A percentile compares a stretch with the other conserved stretches of the same genome.
These are phyloP conservation scores for Scedosporium minutisporum DNA, from an alignment of 2,329 filamentous ascomycete genomes.

Conservation along the genomic window DNA sequence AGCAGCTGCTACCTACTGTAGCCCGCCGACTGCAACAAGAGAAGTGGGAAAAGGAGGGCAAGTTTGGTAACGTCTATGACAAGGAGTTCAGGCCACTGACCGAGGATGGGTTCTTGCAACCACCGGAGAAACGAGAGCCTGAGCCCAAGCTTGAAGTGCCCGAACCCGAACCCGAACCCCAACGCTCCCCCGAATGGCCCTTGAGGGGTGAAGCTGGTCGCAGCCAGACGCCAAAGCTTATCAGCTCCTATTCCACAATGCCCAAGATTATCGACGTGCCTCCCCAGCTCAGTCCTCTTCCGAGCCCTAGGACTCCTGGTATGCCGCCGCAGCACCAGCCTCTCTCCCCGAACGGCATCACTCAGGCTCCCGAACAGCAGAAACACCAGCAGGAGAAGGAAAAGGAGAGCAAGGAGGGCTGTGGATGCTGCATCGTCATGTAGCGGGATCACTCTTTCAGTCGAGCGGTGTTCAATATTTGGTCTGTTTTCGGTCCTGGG, in stretches of 20 bases:
- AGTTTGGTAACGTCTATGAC: conserved; percentile 77
- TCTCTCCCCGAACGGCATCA: conserved; percentile 7
- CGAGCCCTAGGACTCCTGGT: conserved; percentile 35
- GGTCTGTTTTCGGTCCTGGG: conserved; percentile 1
- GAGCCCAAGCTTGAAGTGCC: conserved; percentile 16
- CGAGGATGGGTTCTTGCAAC: conserved; percentile 44
- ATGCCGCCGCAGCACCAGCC: conserved; percentile 10
- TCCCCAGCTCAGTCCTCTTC: conserved; percentile 20
- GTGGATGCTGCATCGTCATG: conserved; percentile 44
- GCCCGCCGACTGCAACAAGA: conserved; percentile 86
- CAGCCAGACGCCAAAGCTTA: conserved; percentile 32
- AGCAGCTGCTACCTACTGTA: conserved; percentile 91
- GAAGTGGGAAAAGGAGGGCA: conserved; percentile 88
- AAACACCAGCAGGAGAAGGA: conserved; percentile 17
- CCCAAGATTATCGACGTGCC: conserved; percentile 43
- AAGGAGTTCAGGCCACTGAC: conserved; percentile 79
- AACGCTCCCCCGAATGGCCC: conserved; percentile 45
- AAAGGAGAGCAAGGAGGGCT: conserved; percentile 31
- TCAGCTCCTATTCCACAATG: conserved; percentile 52
- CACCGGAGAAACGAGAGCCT: conserved; percentile 24
- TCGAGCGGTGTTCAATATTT: background rate
- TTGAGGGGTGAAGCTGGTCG: conserved; percentile 32
- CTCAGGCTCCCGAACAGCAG: conserved; percentile 9
- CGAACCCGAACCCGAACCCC: conserved; percentile 4
- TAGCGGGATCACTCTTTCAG: conserved; percentile 17